These are phyloP conservation scores for Phytophthora pistaciae DNA, from an alignment of 352 stramenopile genomes.

Conservation along the genomic window DNA sequence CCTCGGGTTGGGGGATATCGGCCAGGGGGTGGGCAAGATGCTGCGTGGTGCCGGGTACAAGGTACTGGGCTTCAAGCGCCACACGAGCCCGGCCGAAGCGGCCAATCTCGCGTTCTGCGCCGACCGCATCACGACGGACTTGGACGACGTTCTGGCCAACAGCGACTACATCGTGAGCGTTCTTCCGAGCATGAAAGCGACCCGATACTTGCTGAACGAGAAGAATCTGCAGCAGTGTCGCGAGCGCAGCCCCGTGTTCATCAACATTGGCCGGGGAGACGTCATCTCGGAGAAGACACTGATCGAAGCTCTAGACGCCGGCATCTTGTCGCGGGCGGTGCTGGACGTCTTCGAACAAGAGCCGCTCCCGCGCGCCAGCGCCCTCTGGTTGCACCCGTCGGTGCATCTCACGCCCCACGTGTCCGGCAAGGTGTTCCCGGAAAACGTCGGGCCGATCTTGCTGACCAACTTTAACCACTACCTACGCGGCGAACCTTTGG, in stretches of 20 bases:
- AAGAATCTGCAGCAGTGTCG: constrained; percentile 50
- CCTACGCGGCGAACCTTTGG: constrained; percentile 15
- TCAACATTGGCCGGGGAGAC: constrained; percentile 90
- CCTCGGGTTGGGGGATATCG: constrained; percentile 62
- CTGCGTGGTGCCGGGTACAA: constrained; percentile 54
- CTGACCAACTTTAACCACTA: constrained; percentile 45
- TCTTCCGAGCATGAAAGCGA: constrained; percentile 74
- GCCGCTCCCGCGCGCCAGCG: constrained; percentile 41
- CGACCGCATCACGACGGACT: constrained; percentile 49
- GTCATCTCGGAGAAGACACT: constrained; percentile 65
- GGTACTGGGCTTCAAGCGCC: constrained; percentile 75
- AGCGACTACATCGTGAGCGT: constrained; percentile 86
- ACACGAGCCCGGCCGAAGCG: constrained; percentile 19
- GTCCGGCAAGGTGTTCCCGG: constrained; percentile 63
- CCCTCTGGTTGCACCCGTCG: constrained; percentile 58
- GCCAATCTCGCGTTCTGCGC: constrained; percentile 18
- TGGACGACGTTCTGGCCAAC: constrained; percentile 45
- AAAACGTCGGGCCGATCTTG: constrained; percentile 76
- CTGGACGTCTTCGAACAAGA: constrained; percentile 55
- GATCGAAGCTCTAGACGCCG: constrained; percentile 60
- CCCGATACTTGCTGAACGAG: constrained; percentile 66
- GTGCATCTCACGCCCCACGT: constrained; percentile 82
- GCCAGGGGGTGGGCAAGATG: constrained; percentile 54
- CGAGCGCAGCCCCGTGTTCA: constrained; percentile 69
- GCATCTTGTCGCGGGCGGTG: constrained; percentile 53